Conservation (phyloP, 202 grass and related monocot genomes). For the Schoenoplectus tabernaemontani region DNA sequence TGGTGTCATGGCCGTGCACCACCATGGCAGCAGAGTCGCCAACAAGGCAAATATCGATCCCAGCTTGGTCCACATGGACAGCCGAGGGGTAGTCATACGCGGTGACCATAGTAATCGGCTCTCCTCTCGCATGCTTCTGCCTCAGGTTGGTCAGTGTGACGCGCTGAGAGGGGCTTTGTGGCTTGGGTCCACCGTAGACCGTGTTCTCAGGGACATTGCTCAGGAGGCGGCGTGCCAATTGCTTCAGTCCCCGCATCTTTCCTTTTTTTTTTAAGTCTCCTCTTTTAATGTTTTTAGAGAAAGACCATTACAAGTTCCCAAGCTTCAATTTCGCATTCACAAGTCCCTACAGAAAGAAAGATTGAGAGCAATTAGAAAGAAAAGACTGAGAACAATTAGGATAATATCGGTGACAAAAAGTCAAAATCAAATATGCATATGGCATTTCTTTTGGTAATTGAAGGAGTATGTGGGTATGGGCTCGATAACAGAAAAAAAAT, state of each 20-base stretch:
- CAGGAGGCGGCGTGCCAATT: slow-evolving; percentile 33
- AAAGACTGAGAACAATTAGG: no score
- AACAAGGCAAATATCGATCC: slow-evolving; percentile 77
- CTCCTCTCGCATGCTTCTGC: slow-evolving; percentile 70
- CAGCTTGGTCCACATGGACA: slow-evolving; percentile 75
- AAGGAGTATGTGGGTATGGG: no score
- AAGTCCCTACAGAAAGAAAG: no score
- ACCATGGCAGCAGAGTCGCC: slow-evolving; percentile 98
- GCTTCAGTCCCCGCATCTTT: slow-evolving; percentile 19
- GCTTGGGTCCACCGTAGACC: slow-evolving; percentile 47
- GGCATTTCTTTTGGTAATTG: no score
- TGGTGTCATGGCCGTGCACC: slow-evolving; percentile 90
- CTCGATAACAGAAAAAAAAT: no score
- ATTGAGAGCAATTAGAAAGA: no score
- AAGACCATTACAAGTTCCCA: no score
- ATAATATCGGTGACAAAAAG: no score
- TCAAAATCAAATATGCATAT: no score
- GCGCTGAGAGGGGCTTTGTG: slow-evolving; percentile 48
- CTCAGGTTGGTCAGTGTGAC: slow-evolving; percentile 58
- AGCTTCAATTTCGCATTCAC: no score
- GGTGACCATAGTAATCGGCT: slow-evolving; percentile 86
- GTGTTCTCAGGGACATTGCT: slow-evolving; percentile 60
- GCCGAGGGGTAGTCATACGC: slow-evolving; percentile 97
- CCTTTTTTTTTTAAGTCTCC: not conserved
- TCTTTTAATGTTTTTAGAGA: no score